A percentile compares a stretch with the other conserved stretches of the same genome.
These are phyloP conservation scores for Pleurotus salmoneostramineus DNA, from an alignment of 768 basidiomycete species.

Conservation along the genomic window DNA sequence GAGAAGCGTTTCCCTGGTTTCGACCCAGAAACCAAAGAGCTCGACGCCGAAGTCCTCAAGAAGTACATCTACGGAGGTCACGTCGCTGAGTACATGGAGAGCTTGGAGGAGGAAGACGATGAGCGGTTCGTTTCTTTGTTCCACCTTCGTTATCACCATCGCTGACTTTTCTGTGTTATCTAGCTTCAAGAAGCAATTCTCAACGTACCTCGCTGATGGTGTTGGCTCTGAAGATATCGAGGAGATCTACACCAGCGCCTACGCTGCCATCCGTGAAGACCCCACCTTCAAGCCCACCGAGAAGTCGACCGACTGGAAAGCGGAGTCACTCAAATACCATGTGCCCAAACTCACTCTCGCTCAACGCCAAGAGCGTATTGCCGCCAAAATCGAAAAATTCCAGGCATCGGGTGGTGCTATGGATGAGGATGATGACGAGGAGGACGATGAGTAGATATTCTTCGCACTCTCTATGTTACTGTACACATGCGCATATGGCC, in stretches of 20 bases:
- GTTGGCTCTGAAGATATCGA: conserved; percentile 96
- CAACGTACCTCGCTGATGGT: conserved; percentile 92
- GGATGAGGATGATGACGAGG: conserved; percentile 51
- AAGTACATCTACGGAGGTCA: conserved; percentile 99
- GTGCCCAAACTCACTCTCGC: conserved; percentile 65
- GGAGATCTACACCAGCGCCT: conserved; percentile 90
- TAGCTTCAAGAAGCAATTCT: conserved; percentile 97
- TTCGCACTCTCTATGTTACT: conserved; percentile 3
- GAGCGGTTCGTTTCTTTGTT: conserved; percentile 60
- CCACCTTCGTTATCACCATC: not conserved
- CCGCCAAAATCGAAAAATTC: conserved; percentile 89
- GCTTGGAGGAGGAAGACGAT: conserved; percentile 98
- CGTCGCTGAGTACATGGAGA: conserved; percentile 99
- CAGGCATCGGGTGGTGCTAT: conserved; percentile 58
- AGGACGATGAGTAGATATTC: conserved; percentile 58
- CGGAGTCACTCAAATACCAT: conserved; percentile 74
- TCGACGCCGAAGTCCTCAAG: conserved; percentile 92
- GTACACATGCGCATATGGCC: conserved; percentile 6
- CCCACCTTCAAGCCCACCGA: conserved; percentile 87
- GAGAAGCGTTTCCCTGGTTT: conserved; percentile 98
- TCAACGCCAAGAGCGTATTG: conserved; percentile 77
- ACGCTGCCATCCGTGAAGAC: conserved; percentile 94
- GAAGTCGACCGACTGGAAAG: conserved; percentile 89
- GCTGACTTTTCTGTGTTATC: conserved; percentile 8
- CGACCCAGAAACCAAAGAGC: conserved; percentile 87